Evolutionary conservation across 345 rosid genomes (phyloP), one percentile per base, ranked within the genome.

Genomic region (Adansonia digitata): DNA sequence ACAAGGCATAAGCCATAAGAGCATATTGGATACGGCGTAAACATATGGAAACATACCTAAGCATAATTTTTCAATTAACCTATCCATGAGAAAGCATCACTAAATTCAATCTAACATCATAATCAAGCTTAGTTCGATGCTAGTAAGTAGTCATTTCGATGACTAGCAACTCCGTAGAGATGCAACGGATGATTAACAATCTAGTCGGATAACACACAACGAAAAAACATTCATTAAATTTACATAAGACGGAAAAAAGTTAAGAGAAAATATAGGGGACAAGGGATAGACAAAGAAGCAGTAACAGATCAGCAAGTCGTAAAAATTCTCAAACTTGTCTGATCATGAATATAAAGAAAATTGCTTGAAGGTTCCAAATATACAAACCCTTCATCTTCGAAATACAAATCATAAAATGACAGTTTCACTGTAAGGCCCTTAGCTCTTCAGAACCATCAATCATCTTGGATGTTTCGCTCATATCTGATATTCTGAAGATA

Each of bases 1-100:
- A 57, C 7, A 14, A 63, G 53, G 72, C 37, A 52, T 52, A 48
- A 74, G 15, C 5, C 59, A 76, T 35, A 53, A 57, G 61, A 73
- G 35, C 55, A 42, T 13, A 61, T 51, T 67, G 29, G 69, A 39
- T 35, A 8, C 35, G 15, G 0, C 14, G 0, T 29, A 18, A 69
- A 69, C 42, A 72, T 48, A 42, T 11, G 24, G 37, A 65, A 66
- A 62, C 15, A 61, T 31, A 5, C 67, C 14, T 71, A 66, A 65
- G 43, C 64, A 71, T 29, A 40, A 49, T 31, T 26, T 31, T 35
- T 51, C 45, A 55, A 75, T 26, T 40, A 29, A 76, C 29, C 48
- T 20, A 59, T 43, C 46, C 20, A 52, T 18, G 7, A 1, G 11
- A 31, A 26, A 26, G 15, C 5, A 55, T 57, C 20, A 26, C 57